Evolutionary conservation across 2,329 filamentous ascomycete genomes (phyloP).

Genomic region (Rutstroemia sp.): DNA sequence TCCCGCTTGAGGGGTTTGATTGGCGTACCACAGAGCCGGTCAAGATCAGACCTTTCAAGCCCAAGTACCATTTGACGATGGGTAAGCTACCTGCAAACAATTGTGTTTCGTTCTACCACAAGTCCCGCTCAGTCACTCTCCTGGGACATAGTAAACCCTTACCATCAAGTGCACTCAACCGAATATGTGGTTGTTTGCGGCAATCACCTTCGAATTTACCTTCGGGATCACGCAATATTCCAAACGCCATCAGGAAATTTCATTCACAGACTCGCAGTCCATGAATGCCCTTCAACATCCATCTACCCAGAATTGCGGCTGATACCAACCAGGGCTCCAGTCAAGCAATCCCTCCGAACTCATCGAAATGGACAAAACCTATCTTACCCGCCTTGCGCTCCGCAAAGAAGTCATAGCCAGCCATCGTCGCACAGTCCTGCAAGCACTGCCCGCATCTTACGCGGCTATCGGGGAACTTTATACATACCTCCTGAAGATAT

Average conservation of each 20-base stretch:
- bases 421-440: slow-evolving; percentile 35
- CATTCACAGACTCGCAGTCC: no score
- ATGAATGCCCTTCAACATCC: no score
- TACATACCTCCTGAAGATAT: slow-evolving; percentile 43
- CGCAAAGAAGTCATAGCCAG: slow-evolving; percentile 40
- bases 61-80: slow-evolving; percentile 60
- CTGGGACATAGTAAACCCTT: no score
- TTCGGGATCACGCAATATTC: no score
- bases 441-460: slow-evolving; percentile 31
- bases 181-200: no score
- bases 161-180: no score
- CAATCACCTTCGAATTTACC: no score
- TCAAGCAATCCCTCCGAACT: slow-evolving; percentile 45
- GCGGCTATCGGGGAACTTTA: slow-evolving; percentile 50
- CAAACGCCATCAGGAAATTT: no score
- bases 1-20: slow-evolving; percentile 41
- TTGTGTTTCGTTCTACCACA: no score
- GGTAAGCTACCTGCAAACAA: slow-evolving; percentile 32
- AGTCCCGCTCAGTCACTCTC: no score
- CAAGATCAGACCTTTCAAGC: slow-evolving; percentile 50
- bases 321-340: slow-evolving; percentile 39
- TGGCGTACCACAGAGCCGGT: slow-evolving; percentile 44
- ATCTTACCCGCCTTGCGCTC: slow-evolving; percentile 42
- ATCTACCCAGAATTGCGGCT: not conserved
- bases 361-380: slow-evolving; percentile 52